Base-by-base conservation (phyloP, 257 asterid genomes). In the Nicotiana obtusifolia region DNA sequence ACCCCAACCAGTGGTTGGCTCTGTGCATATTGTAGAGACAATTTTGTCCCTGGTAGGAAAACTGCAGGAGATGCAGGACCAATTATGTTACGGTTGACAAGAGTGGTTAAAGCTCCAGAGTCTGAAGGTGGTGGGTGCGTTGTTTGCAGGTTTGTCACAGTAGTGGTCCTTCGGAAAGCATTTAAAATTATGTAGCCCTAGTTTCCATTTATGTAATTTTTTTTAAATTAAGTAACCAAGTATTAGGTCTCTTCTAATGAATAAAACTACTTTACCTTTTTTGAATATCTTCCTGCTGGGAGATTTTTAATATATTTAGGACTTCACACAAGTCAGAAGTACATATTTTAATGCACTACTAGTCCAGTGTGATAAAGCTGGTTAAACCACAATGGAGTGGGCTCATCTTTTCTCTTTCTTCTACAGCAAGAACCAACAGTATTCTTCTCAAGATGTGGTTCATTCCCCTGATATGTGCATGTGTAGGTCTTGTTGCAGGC, bases 121-220 rank as follows among this genome's bases (percentile, higher is more conserved):
- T 89, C 83, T 76, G 97, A 88, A 87, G 90, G 93, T 76, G 98
- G 99, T 81, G 99, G 98, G 53, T 96, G 99, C 89, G 91, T 91
- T 86, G 90, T 94, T 83, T 96, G 99, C 98, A 96, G 99, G 99
- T 96, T 61, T 77, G 91, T 80, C 33, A 31, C 79, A 73, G 79
- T 47, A 49, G 75, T 7, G 24, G 79, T 49, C 44, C 79, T 49
- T 49, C 24, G 5, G 79, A 47, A 60, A 75, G 79, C 9, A 15
- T 24, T 75, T 75, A 75, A 15, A 75, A 49, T 7, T 71, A 64
- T 64, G 20, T 64, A 30, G 13, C 49, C 49, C 79, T 75, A 75
- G 24, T 75, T 73, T 73, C 61, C 37, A 14, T 73, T 22, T 47
- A 24, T 7, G 37, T 14, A 15, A 14, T 19, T 49, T 44, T 71